Conservation (phyloP, 1,139 yeast genomes). For the Pichia sp. region DNA sequence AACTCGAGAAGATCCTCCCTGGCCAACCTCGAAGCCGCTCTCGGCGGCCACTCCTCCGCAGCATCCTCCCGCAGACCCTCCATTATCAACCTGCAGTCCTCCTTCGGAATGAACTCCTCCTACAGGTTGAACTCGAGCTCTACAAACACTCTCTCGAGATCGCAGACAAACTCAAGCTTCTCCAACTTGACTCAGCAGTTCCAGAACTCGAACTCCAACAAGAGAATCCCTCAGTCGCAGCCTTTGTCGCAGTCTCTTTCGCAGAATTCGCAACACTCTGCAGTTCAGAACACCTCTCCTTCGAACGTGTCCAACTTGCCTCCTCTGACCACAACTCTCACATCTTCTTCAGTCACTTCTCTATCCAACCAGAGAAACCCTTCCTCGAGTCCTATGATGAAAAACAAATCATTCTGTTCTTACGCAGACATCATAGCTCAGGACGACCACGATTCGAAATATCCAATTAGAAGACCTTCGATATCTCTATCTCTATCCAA, state of each 20-base stretch:
- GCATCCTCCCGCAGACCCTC: constrained; percentile 35
- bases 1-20: constrained; percentile 59
- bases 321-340: constrained; percentile 3
- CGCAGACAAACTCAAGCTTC: constrained; percentile 21
- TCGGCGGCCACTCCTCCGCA: constrained; percentile 12
- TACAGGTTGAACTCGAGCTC: constrained; percentile 21
- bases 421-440: constrained; percentile 74
- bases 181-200: constrained; percentile 29
- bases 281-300: constrained; percentile 3
- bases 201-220: constrained; percentile 12
- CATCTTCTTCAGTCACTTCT: constrained; percentile 7
- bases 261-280: constrained; percentile 1
- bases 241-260: neutral
- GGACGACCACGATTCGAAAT: constrained; percentile 43
- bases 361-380: constrained; percentile 25
- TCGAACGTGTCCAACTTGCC: constrained; percentile 8
- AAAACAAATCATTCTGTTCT: constrained; percentile 62
- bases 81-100: constrained; percentile 58
- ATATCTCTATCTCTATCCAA: constrained; percentile 33
- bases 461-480: constrained; percentile 52
- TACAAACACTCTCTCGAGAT: constrained; percentile 22
- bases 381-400: constrained; percentile 32
- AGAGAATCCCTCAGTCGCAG: constrained; percentile 3
- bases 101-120: constrained; percentile 28
- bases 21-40: constrained; percentile 58